Percentiles rank a stretch among this genome's conserved stretches.
Evolutionary conservation across 2,329 filamentous ascomycete genomes (phyloP).

Genomic region (Colletotrichum endophyticum): DNA sequence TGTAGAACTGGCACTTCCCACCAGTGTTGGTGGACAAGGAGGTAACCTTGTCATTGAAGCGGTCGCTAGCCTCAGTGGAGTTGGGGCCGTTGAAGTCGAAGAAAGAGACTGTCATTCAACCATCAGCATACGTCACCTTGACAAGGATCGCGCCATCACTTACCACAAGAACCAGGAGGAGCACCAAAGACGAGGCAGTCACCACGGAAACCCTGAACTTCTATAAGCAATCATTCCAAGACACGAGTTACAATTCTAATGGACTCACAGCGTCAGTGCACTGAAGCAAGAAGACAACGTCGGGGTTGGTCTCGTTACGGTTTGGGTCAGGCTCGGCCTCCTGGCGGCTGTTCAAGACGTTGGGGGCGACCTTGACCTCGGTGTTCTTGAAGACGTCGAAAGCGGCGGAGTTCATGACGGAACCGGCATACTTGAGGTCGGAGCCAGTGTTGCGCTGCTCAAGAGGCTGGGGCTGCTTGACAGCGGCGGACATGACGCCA

Average conservation of each 20-base stretch:
- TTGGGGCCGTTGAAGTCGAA: neutral
- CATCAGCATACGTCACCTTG: neutral
- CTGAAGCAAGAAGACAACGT: slow-evolving; percentile 1
- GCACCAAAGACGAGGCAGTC: slow-evolving; percentile 8
- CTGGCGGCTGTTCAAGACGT: neutral
- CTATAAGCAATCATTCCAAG: neutral
- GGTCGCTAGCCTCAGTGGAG: neutral
- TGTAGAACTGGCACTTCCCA: slow-evolving; percentile 13
- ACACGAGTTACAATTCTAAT: neutral
- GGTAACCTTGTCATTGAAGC: slow-evolving; percentile 1
- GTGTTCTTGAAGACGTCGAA: neutral
- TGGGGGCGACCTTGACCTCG: neutral
- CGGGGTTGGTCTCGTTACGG: slow-evolving; percentile 2
- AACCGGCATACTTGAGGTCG: neutral
- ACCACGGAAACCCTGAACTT: slow-evolving; percentile 9
- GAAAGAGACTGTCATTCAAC: neutral
- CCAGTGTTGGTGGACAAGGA: slow-evolving; percentile 13
- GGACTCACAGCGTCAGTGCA: neutral
- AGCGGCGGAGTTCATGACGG: slow-evolving; percentile 2
- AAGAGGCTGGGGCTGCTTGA: neutral
- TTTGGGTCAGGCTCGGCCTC: slow-evolving; percentile 10
- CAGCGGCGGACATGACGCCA: slow-evolving; percentile 1
- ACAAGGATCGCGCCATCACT: neutral
- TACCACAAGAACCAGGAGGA: neutral
- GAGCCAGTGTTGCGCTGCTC: neutral